phyloP scores from a whole-genome alignment of 495 filamentous ascomycete genomes.

The Aspergillus campestris region DNA sequence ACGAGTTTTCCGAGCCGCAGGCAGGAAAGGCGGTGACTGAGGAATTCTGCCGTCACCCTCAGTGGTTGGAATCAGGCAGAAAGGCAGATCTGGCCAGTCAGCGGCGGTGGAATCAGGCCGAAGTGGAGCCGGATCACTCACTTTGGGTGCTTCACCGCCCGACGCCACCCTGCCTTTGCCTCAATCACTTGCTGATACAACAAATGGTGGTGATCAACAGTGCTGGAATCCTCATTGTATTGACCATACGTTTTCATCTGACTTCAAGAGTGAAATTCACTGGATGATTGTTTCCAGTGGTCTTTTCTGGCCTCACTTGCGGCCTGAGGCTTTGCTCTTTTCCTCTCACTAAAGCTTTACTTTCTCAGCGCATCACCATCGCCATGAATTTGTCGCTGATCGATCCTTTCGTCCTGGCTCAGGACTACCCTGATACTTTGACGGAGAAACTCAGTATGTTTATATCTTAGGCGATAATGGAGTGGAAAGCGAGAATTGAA shows the following conservation, averaged over 20 bases:
- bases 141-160: constrained; percentile 13
- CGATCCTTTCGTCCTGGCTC: constrained; percentile 77
- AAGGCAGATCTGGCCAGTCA: constrained; percentile 3
- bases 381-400: constrained; percentile 72
- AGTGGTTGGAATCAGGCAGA: too few species aligned
- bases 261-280: background rate
- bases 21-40: constrained; percentile 17
- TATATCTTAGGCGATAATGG: background rate
- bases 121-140: background rate
- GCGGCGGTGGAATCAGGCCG: background rate
- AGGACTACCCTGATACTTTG: constrained; percentile 89
- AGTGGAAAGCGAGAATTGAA: too few species aligned
- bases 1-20: constrained; percentile 40
- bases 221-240: too few species aligned
- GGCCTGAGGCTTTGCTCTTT: constrained; percentile 17
- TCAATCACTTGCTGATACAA: background rate
- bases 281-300: constrained; percentile 23
- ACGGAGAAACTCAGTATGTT: constrained; percentile 69
- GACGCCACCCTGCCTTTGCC: constrained; percentile 7
- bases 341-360: background rate
- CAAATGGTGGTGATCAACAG: too few species aligned
- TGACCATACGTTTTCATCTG: too few species aligned
- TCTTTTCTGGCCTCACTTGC: constrained; percentile 20
- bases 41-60: constrained; percentile 6
- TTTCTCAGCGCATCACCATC: constrained; percentile 1